phyloP scores from a whole-genome alignment of 805 yeast genomes.

The Kockiozyma suomiensis region DNA sequence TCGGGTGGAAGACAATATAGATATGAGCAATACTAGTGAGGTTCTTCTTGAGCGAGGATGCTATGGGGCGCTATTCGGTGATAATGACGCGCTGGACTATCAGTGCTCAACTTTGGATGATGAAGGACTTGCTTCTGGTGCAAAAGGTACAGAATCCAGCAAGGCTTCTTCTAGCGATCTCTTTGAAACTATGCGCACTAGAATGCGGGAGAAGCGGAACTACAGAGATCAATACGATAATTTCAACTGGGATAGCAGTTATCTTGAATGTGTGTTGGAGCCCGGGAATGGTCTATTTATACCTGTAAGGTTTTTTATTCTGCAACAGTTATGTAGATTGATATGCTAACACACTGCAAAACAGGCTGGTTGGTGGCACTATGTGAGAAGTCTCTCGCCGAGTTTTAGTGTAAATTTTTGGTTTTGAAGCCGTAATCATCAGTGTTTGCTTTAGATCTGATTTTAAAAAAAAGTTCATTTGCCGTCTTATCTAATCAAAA shows the following conservation, averaged over 20 bases:
- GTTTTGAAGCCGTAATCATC: conserved; percentile 27
- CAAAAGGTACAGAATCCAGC: neutral
- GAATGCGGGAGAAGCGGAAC: conserved; percentile 11
- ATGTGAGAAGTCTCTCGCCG: conserved; percentile 32
- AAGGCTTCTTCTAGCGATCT: neutral
- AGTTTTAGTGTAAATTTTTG: conserved; percentile 38
- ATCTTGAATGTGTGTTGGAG: conserved; percentile 33
- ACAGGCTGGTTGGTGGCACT: conserved; percentile 39
- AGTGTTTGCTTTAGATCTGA: too few relatives aligned
- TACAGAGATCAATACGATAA: conserved; percentile 33
- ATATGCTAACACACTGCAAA: neutral
- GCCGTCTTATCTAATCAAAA: neutral
- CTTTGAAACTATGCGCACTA: neutral
- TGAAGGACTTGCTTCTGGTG: neutral
- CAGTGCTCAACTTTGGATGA: neutral
- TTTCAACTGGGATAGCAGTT: conserved; percentile 36
- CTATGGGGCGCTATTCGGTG: conserved; percentile 19
- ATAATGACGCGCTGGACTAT: neutral
- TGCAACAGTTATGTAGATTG: too few relatives aligned
- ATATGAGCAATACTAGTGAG: conserved; percentile 36
- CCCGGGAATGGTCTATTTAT: conserved; percentile 39
- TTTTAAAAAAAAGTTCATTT: neutral
- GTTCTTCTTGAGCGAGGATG: conserved; percentile 35
- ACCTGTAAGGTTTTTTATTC: conserved; percentile 29
- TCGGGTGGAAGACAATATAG: neutral